Conservation (phyloP, 2,329 filamentous ascomycete genomes). For the Microsporum canis region DNA sequence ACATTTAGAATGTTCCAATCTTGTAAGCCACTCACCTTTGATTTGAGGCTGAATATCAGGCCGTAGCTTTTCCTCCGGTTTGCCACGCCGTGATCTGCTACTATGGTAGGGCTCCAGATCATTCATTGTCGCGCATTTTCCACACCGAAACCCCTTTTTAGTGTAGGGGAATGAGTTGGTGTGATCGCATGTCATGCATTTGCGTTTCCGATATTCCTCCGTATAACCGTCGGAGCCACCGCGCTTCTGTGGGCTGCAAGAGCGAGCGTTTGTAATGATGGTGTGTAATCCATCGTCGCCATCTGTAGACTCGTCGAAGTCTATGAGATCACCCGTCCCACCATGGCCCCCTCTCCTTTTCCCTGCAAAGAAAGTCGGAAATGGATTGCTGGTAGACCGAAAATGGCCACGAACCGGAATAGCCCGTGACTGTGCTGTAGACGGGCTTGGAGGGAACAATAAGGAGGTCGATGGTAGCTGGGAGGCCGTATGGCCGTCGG, state of each 20-base stretch:
- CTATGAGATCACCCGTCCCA: slow-evolving; percentile 31
- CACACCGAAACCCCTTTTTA: slow-evolving; percentile 65
- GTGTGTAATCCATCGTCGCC: slow-evolving; percentile 15
- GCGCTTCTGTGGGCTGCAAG: slow-evolving; percentile 32
- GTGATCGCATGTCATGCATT: slow-evolving; percentile 77
- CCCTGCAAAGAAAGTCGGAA: slow-evolving; percentile 57
- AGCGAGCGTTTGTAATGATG: slow-evolving; percentile 14
- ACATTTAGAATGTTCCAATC: background rate
- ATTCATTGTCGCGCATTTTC: slow-evolving; percentile 74
- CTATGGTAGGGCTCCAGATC: slow-evolving; percentile 48
- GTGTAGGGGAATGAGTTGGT: slow-evolving; percentile 67
- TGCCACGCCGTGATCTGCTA: slow-evolving; percentile 9
- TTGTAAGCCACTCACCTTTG: background rate
- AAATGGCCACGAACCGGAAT: slow-evolving; percentile 32
- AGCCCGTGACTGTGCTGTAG: background rate
- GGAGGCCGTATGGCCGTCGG: background rate
- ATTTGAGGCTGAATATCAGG: background rate
- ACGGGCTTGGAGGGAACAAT: background rate
- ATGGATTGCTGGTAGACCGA: slow-evolving; percentile 69
- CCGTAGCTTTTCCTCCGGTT: slow-evolving; percentile 2
- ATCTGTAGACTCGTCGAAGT: slow-evolving; percentile 37
- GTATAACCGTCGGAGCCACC: slow-evolving; percentile 28
- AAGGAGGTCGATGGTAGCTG: background rate
- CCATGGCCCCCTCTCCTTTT: slow-evolving; percentile 46
- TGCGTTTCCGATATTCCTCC: slow-evolving; percentile 56